A percentile compares a stretch with the other conserved stretches of the same genome.
phyloP scores from a whole-genome alignment of 306 rosid genomes.

The Macrotyloma uniflorum region DNA sequence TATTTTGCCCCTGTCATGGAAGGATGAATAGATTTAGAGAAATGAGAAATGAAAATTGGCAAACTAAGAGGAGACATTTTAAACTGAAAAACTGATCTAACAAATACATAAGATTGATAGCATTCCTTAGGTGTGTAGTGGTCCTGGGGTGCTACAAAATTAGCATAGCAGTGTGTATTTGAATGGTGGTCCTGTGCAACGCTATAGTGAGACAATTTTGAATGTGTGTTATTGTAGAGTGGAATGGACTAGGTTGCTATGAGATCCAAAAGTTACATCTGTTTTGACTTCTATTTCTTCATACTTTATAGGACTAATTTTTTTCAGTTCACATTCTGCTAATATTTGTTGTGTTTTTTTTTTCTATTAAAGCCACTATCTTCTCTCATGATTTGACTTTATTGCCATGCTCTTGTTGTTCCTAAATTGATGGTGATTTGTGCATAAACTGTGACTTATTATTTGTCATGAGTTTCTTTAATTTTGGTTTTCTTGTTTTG shows the following conservation, averaged over 20 bases:
- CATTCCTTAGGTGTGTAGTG: not conserved
- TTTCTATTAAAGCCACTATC: not conserved
- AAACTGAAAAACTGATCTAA: not conserved
- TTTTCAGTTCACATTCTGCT: not conserved
- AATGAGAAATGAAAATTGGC: not conserved
- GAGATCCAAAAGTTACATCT: not conserved
- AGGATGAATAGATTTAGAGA: not conserved
- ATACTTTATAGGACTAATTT: not conserved
- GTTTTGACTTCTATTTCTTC: not conserved
- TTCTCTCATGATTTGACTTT: not conserved
- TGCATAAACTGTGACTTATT: not conserved
- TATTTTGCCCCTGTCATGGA: not conserved
- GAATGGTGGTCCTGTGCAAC: not conserved
- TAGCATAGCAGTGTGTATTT: not conserved
- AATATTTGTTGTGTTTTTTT: not conserved
- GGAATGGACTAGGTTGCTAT: not conserved
- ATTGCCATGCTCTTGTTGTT: not conserved
- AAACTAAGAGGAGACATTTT: not conserved
- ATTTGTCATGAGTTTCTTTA: no score
- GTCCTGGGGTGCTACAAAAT: not conserved
- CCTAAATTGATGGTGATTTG: not conserved
- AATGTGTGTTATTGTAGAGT: not conserved
- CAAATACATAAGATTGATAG: not conserved
- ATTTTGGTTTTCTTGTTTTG: no score
- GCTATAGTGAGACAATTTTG: no score